phyloP scores from a whole-genome alignment of 208 protist genomes.

The Crithidia sp. region DNA sequence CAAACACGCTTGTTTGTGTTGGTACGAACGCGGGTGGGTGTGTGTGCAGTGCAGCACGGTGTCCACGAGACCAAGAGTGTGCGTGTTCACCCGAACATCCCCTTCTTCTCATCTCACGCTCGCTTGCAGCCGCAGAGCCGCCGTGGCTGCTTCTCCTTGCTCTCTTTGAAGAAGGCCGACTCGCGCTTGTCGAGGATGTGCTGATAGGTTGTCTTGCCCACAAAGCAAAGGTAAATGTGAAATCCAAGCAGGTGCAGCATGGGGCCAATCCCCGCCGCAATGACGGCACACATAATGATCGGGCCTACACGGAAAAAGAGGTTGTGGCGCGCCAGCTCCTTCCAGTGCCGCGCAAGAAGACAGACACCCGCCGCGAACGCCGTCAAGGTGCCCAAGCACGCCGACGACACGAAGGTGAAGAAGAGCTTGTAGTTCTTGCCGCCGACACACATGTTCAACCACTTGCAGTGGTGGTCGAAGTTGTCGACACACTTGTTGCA shows the following conservation, averaged over 20 bases:
- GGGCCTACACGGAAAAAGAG: constrained; percentile 72
- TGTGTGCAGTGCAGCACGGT: too few relatives aligned
- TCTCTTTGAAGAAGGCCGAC: background rate
- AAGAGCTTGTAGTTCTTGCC: constrained; percentile 82
- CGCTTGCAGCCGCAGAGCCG: background rate
- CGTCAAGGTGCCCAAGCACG: constrained; percentile 31
- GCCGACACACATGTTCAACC: constrained; percentile 92
- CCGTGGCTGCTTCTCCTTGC: background rate
- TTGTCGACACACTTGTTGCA: constrained; percentile 90
- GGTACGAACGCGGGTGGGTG: too few relatives aligned
- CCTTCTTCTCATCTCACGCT: background rate
- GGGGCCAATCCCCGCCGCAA: constrained; percentile 42
- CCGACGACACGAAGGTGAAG: constrained; percentile 57
- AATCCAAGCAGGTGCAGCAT: constrained; percentile 75
- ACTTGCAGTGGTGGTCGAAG: constrained; percentile 95
- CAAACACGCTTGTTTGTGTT: too few relatives aligned
- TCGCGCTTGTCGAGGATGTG: constrained; percentile 66
- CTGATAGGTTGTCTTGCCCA: constrained; percentile 70
- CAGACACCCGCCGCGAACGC: constrained; percentile 46
- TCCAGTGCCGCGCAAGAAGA: constrained; percentile 67
- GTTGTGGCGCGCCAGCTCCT: constrained; percentile 42
- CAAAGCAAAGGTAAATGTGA: constrained; percentile 64
- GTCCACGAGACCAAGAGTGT: background rate
- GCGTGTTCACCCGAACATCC: background rate
- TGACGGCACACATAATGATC: constrained; percentile 53